Conservation (phyloP, 1,139 yeast species). For the Diutina sp. region DNA sequence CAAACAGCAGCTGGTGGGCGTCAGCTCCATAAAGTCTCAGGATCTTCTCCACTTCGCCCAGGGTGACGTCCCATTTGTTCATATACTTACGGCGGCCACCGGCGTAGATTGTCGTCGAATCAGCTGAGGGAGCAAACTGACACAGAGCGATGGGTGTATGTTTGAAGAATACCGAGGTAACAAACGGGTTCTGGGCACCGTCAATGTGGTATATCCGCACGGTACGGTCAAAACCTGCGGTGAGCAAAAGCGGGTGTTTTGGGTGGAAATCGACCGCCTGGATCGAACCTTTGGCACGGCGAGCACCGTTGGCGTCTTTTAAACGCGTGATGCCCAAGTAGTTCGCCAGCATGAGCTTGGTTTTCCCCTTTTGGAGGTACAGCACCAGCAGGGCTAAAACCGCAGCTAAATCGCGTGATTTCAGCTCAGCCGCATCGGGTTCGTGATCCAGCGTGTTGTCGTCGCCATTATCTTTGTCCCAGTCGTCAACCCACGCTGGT, state of each 20-base stretch:
- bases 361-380: constrained; percentile 7
- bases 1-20: constrained; percentile 75
- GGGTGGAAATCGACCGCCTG: constrained; percentile 82
- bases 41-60: constrained; percentile 71
- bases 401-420: constrained; percentile 33
- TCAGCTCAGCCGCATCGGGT: constrained; percentile 6
- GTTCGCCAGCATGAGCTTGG: constrained; percentile 55
- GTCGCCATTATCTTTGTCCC: constrained; percentile 10
- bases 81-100: constrained; percentile 89
- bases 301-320: constrained; percentile 72
- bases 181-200: constrained; percentile 73
- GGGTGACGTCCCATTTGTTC: constrained; percentile 80
- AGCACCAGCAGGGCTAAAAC: constrained; percentile 35
- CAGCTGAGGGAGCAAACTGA: constrained; percentile 37
- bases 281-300: constrained; percentile 61
- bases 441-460: constrained; percentile 12
- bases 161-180: constrained; percentile 68
- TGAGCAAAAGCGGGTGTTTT: constrained; percentile 66
- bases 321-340: constrained; percentile 65
- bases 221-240: constrained; percentile 90
- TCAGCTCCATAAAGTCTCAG: constrained; percentile 90
- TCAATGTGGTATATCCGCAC: constrained; percentile 81
- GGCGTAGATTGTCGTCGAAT: constrained; percentile 43
- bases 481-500: constrained; percentile 65
- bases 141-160: constrained; percentile 77